phyloP scores from a whole-genome alignment of 441 rosid species.

The Mallotus japonicus region DNA sequence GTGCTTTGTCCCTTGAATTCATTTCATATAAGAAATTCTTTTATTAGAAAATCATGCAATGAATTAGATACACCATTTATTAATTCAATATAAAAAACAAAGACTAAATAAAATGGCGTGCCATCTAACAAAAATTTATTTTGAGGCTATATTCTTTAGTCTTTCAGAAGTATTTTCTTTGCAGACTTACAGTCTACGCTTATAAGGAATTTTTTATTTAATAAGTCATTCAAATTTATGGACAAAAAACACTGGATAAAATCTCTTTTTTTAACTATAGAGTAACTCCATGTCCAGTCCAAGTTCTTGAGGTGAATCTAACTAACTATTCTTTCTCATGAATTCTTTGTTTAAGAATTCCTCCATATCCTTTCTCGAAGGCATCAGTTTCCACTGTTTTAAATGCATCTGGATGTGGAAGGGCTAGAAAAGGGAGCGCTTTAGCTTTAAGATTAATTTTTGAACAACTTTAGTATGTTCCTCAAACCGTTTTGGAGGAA shows the following conservation, averaged over 20 bases:
- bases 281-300: not conserved
- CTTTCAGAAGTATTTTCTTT: too few relatives aligned
- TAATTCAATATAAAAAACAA: too few relatives aligned
- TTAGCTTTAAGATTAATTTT: not conserved
- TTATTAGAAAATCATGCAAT: too few relatives aligned
- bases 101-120: too few relatives aligned
- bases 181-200: too few relatives aligned
- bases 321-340: not conserved
- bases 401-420: not conserved
- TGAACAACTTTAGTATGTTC: not conserved
- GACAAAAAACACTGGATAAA: not conserved
- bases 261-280: not conserved
- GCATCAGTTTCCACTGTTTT: not conserved
- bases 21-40: too few relatives aligned
- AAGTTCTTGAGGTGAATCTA: too few relatives aligned
- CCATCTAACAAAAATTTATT: too few relatives aligned
- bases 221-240: not conserved
- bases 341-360: not conserved
- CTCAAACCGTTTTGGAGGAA: too few relatives aligned
- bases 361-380: not conserved
- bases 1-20: too few relatives aligned
- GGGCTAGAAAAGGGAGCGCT: not conserved
- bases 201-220: not conserved
- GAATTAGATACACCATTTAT: too few relatives aligned
- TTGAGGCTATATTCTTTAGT: too few relatives aligned